Percentiles rank a stretch among this genome's conserved stretches.
Conservation (phyloP, 2,329 filamentous ascomycete species). For the Emmonsiellopsis sp. region DNA sequence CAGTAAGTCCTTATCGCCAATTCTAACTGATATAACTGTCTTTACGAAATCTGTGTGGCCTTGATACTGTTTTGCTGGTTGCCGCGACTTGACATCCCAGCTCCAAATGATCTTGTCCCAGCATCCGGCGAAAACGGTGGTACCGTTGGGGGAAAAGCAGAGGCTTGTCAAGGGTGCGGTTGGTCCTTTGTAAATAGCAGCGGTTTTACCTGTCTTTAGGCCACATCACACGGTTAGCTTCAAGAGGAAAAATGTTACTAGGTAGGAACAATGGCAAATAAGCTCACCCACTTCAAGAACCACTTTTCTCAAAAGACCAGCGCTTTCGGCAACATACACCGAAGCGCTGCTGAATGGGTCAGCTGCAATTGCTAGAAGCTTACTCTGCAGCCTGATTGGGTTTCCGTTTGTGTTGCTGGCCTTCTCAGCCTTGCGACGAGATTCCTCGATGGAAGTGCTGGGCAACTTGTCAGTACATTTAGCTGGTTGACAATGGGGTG, state of each 20-base stretch:
- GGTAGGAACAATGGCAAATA: conserved; percentile 5
- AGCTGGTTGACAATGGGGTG: conserved; percentile 1
- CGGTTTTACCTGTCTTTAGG: conserved; percentile 35
- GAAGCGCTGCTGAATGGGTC: conserved; percentile 56
- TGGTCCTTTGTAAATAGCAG: conserved; percentile 59
- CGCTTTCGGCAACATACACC: conserved; percentile 78
- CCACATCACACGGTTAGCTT: not conserved
- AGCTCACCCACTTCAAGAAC: conserved; percentile 60
- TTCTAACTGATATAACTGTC: conserved; percentile 54
- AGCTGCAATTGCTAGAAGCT: conserved; percentile 65
- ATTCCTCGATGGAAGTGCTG: conserved; percentile 42
- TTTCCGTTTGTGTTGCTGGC: conserved; percentile 75
- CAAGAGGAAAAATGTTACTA: conserved; percentile 4
- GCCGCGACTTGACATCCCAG: conserved; percentile 58
- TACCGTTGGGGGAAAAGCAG: conserved; percentile 52
- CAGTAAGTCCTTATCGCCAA: conserved; percentile 55
- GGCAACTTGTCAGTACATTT: conserved; percentile 16
- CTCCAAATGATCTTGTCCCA: conserved; percentile 94
- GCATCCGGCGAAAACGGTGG: conserved; percentile 68
- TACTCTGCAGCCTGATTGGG: conserved; percentile 73
- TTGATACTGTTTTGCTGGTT: conserved; percentile 51
- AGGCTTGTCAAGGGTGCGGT: conserved; percentile 72
- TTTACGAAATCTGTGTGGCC: conserved; percentile 93
- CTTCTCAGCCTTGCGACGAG: conserved; percentile 58
- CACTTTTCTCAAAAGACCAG: conserved; percentile 67